phyloP scores from a whole-genome alignment of 2,329 filamentous ascomycete genomes.

The Scytalidium sp. region DNA sequence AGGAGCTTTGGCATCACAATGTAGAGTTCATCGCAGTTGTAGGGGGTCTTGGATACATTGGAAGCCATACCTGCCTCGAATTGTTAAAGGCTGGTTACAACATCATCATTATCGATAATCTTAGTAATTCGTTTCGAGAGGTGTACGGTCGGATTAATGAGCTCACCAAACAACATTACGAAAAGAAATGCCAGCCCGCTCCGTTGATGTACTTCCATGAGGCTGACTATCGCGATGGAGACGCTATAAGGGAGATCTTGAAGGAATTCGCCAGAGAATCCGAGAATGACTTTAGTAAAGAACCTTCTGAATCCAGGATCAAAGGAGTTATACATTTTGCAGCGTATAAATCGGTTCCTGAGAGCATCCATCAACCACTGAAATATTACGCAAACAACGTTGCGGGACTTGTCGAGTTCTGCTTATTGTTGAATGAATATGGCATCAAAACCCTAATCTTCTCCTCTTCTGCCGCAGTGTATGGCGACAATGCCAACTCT shows the following conservation, averaged over 20 bases:
- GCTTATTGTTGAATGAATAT: constrained; percentile 52
- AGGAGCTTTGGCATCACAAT: neutral
- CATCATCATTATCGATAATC: constrained; percentile 35
- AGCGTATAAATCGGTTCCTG: constrained; percentile 62
- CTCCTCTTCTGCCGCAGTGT: constrained; percentile 64
- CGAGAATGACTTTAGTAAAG: neutral
- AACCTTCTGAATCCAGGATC: constrained; percentile 41
- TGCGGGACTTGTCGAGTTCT: constrained; percentile 56
- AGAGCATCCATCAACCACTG: constrained; percentile 57
- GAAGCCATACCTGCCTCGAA: constrained; percentile 46
- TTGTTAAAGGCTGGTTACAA: constrained; percentile 45
- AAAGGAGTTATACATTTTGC: constrained; percentile 64
- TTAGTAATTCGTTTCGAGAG: constrained; percentile 31
- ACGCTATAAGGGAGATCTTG: constrained; percentile 17
- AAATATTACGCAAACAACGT: constrained; percentile 67
- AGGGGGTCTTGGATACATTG: constrained; percentile 46
- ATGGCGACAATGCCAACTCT: constrained; percentile 49
- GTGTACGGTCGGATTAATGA: constrained; percentile 18
- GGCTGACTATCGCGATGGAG: constrained; percentile 24
- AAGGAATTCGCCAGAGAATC: constrained; percentile 21
- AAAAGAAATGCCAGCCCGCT: constrained; percentile 7
- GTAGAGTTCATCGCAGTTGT: constrained; percentile 34
- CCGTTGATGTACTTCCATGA: constrained; percentile 21
- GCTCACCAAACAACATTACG: constrained; percentile 16
- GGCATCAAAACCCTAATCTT: constrained; percentile 64